Conservation (phyloP, 176 grass and related monocot species). For the Carex kokanica region DNA sequence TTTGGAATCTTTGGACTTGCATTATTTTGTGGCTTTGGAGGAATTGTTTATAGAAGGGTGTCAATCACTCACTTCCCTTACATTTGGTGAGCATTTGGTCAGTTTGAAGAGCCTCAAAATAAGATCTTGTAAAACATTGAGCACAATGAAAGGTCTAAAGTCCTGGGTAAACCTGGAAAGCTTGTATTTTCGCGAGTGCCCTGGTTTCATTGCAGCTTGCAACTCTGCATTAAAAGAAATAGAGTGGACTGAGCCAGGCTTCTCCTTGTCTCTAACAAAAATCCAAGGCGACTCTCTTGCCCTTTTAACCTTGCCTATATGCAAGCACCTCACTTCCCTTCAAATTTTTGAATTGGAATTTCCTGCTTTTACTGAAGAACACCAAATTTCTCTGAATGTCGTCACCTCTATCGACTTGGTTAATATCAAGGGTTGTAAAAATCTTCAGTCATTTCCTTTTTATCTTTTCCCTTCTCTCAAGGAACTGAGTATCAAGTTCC, state of each 20-base stretch:
- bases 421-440: too few species aligned
- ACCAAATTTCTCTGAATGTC: neutral
- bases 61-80: neutral
- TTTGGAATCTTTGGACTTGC: neutral
- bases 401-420: too few species aligned
- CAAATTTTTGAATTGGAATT: neutral
- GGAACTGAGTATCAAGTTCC: too few species aligned
- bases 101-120: neutral
- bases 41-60: neutral
- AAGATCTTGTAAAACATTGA: accelerated
- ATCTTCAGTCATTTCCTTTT: too few species aligned
- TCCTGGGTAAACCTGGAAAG: neutral
- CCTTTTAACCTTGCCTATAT: conserved; percentile 3
- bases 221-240: neutral
- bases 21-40: conserved; percentile 19
- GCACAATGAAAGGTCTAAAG: conserved; percentile 6
- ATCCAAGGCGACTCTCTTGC: neutral
- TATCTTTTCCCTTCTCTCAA: too few species aligned
- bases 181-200: accelerated
- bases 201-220: neutral
- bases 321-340: conserved; percentile 26
- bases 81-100: neutral
- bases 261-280: neutral
- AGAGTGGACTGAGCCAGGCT: neutral
- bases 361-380: conserved; percentile 1